Base-by-base conservation (phyloP, 805 yeast genomes). In the Clavispora fructus region DNA sequence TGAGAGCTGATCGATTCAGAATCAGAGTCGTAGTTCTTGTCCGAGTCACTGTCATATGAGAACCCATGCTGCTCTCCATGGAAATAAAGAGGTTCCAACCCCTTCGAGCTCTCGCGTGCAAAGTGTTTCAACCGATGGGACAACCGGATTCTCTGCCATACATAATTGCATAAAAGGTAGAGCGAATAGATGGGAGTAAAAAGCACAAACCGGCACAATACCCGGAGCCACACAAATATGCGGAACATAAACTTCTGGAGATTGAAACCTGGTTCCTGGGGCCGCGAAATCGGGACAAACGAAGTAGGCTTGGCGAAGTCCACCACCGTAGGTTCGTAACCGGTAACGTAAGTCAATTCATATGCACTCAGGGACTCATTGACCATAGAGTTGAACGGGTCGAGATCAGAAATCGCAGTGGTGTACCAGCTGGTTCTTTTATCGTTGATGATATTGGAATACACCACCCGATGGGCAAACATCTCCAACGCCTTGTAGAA, bases 371-470 rank as follows among this genome's bases (percentile, higher is more conserved):
- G 67, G 39, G 65, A 62, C 46, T 63, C 64, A 45, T 71, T 71
- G 40, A 71, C 64, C 60, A 71, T 70, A 2, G 84, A 79, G 16
- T 67, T 61, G 58, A 82, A 83, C 0, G 89, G 89, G 54, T 85
- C 88, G 32, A 70, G 64, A 26, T 64, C 56, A 0, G 85, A 78
- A 31, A 85, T 85, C 6, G 87, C 87, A 0, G 95, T 74, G 2
- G 95, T 87, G 78, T 86, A 87, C 84, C 87, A 89, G 13, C 87
- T 77, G 4, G 95, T 82, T 54, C 95, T 50, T 19, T 50, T 43
- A 19, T 52, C 56, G 26, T 52, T 52, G 46, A 50, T 52, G 40
- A 49, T 43, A 23, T 50, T 52, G 6, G 54, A 54, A 16, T 51
- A 50, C 39, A 52, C 30, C 11, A 51, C 35, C 13, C 51, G 35